A percentile compares a stretch with the other conserved stretches of the same genome.
Evolutionary conservation across 805 yeast species (phyloP).

Genomic region (Metschnikowia corniflorae): DNA sequence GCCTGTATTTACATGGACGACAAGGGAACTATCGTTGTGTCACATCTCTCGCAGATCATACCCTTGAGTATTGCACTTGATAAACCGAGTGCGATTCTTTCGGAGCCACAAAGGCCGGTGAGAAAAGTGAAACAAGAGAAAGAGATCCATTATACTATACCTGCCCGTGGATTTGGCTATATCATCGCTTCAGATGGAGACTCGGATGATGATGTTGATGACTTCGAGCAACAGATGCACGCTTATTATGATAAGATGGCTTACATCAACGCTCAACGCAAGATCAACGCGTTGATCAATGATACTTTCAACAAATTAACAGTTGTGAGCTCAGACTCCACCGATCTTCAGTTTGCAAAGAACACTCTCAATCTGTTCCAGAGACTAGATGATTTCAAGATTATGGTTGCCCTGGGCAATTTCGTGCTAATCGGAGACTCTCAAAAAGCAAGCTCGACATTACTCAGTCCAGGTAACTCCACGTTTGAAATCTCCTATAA

Average conservation of each 20-base stretch:
- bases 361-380: background rate
- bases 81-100: background rate
- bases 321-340: conserved; percentile 7
- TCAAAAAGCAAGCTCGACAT: background rate
- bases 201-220: conserved; percentile 1
- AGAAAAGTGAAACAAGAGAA: background rate
- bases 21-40: conserved; percentile 3
- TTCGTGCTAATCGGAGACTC: conserved; percentile 8
- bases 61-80: conserved; percentile 10
- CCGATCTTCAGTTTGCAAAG: conserved; percentile 1
- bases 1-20: conserved; percentile 4
- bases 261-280: conserved; percentile 3
- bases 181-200: conserved; percentile 7
- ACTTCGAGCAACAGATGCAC: conserved; percentile 2
- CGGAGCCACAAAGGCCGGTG: conserved; percentile 8
- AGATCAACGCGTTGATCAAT: conserved; percentile 7
- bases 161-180: conserved; percentile 16
- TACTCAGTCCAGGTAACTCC: background rate
- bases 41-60: conserved; percentile 13
- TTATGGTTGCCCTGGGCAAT: conserved; percentile 2
- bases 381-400: background rate
- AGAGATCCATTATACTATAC: conserved; percentile 5
- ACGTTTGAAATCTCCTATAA: conserved; percentile 8
- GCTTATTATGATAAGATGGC: conserved; percentile 2
- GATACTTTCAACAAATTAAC: conserved; percentile 13